Base-by-base conservation (phyloP, 2,329 filamentous ascomycete species). In the Neopestalotiopsis sp. region DNA sequence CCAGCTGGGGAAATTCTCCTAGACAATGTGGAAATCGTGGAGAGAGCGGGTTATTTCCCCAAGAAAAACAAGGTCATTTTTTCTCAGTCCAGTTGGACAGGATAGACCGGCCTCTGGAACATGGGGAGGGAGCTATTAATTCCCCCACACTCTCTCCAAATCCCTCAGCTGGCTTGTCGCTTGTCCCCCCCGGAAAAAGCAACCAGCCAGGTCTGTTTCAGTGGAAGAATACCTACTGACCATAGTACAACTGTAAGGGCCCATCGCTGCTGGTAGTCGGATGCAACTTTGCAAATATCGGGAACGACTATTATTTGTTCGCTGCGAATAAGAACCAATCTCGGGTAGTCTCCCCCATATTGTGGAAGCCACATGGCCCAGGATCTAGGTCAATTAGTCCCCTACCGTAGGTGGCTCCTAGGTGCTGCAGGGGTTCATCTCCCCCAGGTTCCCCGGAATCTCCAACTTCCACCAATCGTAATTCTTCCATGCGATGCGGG, bases 381-480 rank as follows among this genome's bases (percentile, higher is more conserved):
- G 45, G 28, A 28, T 34, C 42, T 20, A 49, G 34, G 6, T 10
- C 34, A 38, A 38, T 10, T 38, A 38, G 63, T 57, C 65, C 57
- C 24, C 38, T 38, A 34, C 38, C 13, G 14, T 57, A 42, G 58
- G 49, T 62, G 59, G 17, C n/a, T 28, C 13, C 10, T 57, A 42
- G 58, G 49, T 62, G 59, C 34, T 34, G 17, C 59, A 20, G n/a
- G 57, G 40, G 49, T 38, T 30, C 57, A 13, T n/a, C 40, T 62
- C 56, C 63, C 63, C 63, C 63, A 57, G 45, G 12, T 65, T 57
- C 17, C 17, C 63, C 40, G 66, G 66, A 49, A 42, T 28, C 28
- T 49, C 67, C 13, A 40, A 20, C 60, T 68, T 69, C 70, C 70
- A 71, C 70, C 70, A 71, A 71, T 70, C 56, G 58, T 4, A 67